phyloP scores from a whole-genome alignment of 116 monocot species.

The Trichopus zeylanicus region DNA sequence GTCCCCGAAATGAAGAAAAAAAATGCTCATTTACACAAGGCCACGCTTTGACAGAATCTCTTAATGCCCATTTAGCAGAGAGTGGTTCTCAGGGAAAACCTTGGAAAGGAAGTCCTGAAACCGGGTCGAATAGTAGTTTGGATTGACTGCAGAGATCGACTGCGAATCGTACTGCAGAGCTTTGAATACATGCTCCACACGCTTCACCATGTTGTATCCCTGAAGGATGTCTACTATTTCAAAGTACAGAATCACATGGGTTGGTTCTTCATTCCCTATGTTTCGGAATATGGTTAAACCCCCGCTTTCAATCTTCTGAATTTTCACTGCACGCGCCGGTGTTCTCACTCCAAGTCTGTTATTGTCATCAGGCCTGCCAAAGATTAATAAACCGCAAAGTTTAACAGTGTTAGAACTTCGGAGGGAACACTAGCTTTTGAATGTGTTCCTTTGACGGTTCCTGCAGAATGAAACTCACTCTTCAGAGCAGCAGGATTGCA shows the following conservation, averaged over 20 bases:
- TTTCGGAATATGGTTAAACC: neutral
- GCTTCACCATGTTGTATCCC: slow-evolving; percentile 46
- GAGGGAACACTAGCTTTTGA: too few species aligned
- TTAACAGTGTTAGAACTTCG: too few species aligned
- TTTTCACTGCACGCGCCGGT: neutral
- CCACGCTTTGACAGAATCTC: too few species aligned
- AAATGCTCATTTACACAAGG: too few species aligned
- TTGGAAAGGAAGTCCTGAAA: slow-evolving; percentile 48
- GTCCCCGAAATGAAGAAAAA: too few species aligned
- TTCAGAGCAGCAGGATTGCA: neutral
- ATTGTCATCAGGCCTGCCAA: neutral
- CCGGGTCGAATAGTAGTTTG: too few species aligned
- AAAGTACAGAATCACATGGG: slow-evolving; percentile 35
- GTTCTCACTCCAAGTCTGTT: slow-evolving; percentile 1
- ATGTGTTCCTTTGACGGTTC: neutral
- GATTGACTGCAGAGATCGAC: slow-evolving; percentile 55
- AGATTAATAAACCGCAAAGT: neutral
- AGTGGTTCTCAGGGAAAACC: slow-evolving; percentile 21
- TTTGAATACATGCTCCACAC: slow-evolving; percentile 48
- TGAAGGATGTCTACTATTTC: slow-evolving; percentile 57
- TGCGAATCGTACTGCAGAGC: slow-evolving; percentile 39
- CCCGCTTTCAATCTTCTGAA: slow-evolving; percentile 1
- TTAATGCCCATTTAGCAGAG: neutral
- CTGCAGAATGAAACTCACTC: neutral
- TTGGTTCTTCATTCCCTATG: neutral